A percentile compares a stretch with the other conserved stretches of the same genome.
Conservation (phyloP, 2,329 filamentous ascomycete species). For the Microdochium trichocladiopsis region DNA sequence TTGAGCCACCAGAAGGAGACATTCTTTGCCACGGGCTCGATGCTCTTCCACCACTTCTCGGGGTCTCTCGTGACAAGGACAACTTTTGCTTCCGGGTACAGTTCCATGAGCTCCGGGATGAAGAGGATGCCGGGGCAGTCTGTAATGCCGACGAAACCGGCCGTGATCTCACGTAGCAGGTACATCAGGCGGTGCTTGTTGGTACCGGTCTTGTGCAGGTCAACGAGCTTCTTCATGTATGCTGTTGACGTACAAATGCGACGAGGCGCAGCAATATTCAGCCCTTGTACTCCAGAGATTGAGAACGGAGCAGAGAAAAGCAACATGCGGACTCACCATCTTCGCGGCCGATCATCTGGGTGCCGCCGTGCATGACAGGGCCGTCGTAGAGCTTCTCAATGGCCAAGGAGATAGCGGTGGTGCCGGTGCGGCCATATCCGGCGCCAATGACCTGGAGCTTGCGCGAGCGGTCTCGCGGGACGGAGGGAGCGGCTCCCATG, state of each 20-base stretch:
- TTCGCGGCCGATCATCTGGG: constrained; percentile 23
- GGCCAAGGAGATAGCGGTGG: constrained; percentile 39
- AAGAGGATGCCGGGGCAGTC: constrained; percentile 34
- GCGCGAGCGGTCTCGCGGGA: constrained; percentile 20
- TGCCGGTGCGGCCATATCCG: constrained; percentile 38
- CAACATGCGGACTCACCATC: constrained; percentile 16
- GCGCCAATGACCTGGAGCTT: constrained; percentile 33
- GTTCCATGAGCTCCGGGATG: constrained; percentile 34
- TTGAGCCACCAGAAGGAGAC: constrained; percentile 8
- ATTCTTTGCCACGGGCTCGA: constrained; percentile 9
- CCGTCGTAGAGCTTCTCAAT: constrained; percentile 37
- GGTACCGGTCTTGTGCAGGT: constrained; percentile 12
- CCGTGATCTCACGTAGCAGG: constrained; percentile 25
- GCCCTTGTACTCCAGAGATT: neutral
- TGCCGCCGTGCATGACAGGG: constrained; percentile 42
- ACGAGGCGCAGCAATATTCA: neutral
- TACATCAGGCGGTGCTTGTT: constrained; percentile 18
- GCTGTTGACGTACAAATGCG: constrained; percentile 3
- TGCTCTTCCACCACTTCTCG: constrained; percentile 25
- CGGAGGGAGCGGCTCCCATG: constrained; percentile 13
- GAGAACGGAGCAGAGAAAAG: too few species aligned
- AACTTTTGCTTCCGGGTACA: constrained; percentile 41
- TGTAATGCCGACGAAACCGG: constrained; percentile 37
- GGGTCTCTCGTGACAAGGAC: constrained; percentile 30
- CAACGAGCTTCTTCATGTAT: constrained; percentile 18